phyloP scores from a whole-genome alignment of 345 rosid genomes.

The Lepidium sativum region DNA sequence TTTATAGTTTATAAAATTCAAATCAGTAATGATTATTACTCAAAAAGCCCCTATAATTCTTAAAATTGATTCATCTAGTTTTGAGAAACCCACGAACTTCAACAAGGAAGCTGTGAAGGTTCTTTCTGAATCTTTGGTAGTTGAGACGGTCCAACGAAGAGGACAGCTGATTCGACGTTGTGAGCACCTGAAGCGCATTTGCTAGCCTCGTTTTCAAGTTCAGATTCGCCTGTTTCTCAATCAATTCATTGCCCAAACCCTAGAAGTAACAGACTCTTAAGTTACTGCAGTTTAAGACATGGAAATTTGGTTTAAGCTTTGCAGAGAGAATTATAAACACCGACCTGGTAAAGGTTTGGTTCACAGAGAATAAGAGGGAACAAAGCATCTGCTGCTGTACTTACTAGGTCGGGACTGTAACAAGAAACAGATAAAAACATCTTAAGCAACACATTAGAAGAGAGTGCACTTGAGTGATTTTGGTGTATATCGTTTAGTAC shows the following conservation, averaged over 20 bases:
- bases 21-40: too few relatives aligned
- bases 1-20: too few relatives aligned
- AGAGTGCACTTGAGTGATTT: neutral
- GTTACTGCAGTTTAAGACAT: neutral
- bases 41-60: neutral
- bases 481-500: conserved; percentile 30
- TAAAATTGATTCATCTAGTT: conserved; percentile 37
- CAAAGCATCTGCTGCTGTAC: conserved; percentile 93
- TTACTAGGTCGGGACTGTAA: conserved; percentile 70
- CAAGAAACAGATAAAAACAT: neutral
- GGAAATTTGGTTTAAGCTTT: neutral
- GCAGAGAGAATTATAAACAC: neutral
- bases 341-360: conserved; percentile 81
- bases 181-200: conserved; percentile 62
- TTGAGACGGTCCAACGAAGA: conserved; percentile 73
- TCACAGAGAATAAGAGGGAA: conserved; percentile 93
- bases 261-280: conserved; percentile 15
- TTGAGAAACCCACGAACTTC: conserved; percentile 90
- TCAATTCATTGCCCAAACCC: conserved; percentile 72
- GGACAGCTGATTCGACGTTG: conserved; percentile 78
- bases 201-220: conserved; percentile 54
- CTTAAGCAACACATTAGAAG: neutral
- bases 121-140: conserved; percentile 91
- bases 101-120: conserved; percentile 64
- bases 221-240: conserved; percentile 64